Conservation (phyloP, 257 asterid genomes). For the Solanum lycopersicoides region DNA sequence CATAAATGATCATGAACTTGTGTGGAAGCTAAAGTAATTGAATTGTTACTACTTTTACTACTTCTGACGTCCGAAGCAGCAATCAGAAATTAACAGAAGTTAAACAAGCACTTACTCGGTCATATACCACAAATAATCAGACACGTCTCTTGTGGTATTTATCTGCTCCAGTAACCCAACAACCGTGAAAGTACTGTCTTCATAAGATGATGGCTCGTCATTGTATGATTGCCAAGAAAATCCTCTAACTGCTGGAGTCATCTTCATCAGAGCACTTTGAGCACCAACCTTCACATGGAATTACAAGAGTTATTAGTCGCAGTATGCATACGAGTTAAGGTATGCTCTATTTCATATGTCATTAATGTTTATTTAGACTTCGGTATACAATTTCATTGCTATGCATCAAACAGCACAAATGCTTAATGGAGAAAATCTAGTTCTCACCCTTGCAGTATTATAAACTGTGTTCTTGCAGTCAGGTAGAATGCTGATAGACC, state of each 20-base stretch:
- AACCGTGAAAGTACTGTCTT: slow-evolving; percentile 44
- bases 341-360: background rate
- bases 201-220: slow-evolving; percentile 57
- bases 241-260: slow-evolving; percentile 51
- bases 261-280: slow-evolving; percentile 87
- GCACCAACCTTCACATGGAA: slow-evolving; percentile 66
- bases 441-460: slow-evolving; percentile 93
- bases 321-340: background rate
- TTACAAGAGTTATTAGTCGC: background rate
- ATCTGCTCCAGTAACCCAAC: slow-evolving; percentile 91
- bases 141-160: slow-evolving; percentile 77
- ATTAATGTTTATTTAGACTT: background rate
- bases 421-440: background rate
- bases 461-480: slow-evolving; percentile 89
- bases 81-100: background rate
- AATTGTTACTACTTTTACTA: background rate
- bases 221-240: slow-evolving; percentile 83
- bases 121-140: slow-evolving; percentile 91
- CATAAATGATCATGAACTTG: background rate
- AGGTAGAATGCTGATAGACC: slow-evolving; percentile 98
- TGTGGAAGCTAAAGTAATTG: background rate
- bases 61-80: background rate
- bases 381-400: background rate
- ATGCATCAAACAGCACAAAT: background rate
- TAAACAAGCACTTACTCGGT: slow-evolving; percentile 64